Conservation (phyloP, 108 stramenopile genomes). For the Nitzschia sp. region DNA sequence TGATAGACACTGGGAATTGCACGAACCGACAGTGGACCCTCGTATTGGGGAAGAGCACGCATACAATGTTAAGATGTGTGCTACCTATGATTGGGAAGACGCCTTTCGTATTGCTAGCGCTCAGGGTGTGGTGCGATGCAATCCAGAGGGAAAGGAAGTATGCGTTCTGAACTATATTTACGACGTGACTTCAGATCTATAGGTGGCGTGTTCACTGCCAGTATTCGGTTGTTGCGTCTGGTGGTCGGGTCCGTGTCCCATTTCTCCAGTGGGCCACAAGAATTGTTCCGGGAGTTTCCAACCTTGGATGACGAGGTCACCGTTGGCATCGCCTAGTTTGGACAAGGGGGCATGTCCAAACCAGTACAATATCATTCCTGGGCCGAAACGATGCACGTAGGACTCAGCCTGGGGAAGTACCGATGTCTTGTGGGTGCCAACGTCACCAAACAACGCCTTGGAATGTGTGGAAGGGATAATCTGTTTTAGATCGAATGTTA, state of each 20-base stretch:
- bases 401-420: slow-evolving; percentile 82
- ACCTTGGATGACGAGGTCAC: slow-evolving; percentile 64
- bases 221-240: not conserved
- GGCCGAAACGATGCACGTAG: slow-evolving; percentile 84
- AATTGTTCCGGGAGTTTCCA: slow-evolving; percentile 63
- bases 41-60: not conserved
- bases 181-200: slow-evolving; percentile 27
- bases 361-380: slow-evolving; percentile 83
- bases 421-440: slow-evolving; percentile 62
- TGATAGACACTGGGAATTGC: slow-evolving; percentile 36
- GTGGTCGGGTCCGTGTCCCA: slow-evolving; percentile 18
- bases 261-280: slow-evolving; percentile 74
- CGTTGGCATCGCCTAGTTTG: slow-evolving; percentile 57
- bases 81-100: slow-evolving; percentile 35
- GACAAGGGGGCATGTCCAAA: slow-evolving; percentile 87
- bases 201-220: not conserved
- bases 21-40: slow-evolving; percentile 29
- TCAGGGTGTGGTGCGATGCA: slow-evolving; percentile 32
- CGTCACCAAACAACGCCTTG: slow-evolving; percentile 81
- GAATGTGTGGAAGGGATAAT: not conserved
- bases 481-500: not conserved
- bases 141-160: slow-evolving; percentile 25
- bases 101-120: slow-evolving; percentile 22
- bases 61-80: slow-evolving; percentile 31
- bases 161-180: slow-evolving; percentile 35